These are phyloP conservation scores for Colletotrichum graminicola DNA, from an alignment of 2,329 filamentous ascomycete species.

Conservation along the genomic window DNA sequence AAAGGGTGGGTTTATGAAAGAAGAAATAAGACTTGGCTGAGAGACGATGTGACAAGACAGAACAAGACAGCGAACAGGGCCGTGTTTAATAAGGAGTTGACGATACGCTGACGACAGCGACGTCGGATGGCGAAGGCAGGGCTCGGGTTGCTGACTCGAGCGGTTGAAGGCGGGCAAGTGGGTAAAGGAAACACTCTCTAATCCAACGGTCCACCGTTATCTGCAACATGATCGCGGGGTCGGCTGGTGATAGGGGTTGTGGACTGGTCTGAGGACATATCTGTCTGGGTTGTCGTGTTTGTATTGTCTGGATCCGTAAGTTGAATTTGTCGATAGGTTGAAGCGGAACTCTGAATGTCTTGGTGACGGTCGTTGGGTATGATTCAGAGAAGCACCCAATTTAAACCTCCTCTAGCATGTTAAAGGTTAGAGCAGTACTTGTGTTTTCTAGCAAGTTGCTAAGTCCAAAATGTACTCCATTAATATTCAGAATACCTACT, in stretches of 20 bases:
- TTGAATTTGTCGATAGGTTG: neutral
- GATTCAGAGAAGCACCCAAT: neutral
- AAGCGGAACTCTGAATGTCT: neutral
- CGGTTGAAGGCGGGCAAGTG: conserved; percentile 32
- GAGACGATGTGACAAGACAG: neutral
- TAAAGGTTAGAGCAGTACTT: too few species aligned
- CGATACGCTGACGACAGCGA: conserved; percentile 24
- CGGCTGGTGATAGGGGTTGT: neutral
- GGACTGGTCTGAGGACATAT: too few species aligned
- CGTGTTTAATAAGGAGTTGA: conserved; percentile 30
- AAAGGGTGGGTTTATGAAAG: conserved; percentile 18
- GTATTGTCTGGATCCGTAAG: neutral
- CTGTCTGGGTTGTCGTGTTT: neutral
- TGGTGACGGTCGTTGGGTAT: neutral
- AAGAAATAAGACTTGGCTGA: neutral
- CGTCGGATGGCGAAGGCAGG: conserved; percentile 38
- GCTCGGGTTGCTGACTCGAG: conserved; percentile 31
- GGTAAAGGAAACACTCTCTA: conserved; percentile 13
- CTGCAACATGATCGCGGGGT: conserved; percentile 31
- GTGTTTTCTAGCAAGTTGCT: too few species aligned
- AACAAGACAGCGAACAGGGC: neutral
- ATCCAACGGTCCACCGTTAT: conserved; percentile 35
- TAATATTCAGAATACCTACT: too few species aligned
- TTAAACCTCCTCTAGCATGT: too few species aligned
- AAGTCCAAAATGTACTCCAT: too few species aligned